These are phyloP conservation scores for Yamagishiella unicocca DNA, from an alignment of 139 green algal species.

Conservation along the genomic window DNA sequence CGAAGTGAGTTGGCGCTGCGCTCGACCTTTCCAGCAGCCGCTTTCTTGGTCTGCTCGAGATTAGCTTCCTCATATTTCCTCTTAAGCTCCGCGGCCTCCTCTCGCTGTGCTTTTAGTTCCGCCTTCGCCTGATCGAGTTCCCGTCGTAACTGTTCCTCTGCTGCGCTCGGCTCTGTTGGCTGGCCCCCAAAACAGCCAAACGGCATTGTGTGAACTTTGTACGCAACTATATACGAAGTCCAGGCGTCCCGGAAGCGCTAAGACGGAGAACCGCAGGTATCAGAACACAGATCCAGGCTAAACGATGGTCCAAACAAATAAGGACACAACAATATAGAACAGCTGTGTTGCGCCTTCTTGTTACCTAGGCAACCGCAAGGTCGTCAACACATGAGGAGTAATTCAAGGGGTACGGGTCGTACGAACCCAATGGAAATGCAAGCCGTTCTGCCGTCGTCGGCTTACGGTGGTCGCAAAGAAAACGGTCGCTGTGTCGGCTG, in stretches of 20 bases:
- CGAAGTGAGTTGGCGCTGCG: not conserved
- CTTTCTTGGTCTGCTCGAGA: not conserved
- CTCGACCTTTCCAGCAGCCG: not conserved
- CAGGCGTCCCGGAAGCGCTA: not conserved
- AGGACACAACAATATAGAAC: too few relatives aligned
- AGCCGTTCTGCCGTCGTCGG: too few relatives aligned
- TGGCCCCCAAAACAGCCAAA: slow-evolving; percentile 9
- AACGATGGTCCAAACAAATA: too few relatives aligned
- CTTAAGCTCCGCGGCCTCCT: slow-evolving; percentile 10
- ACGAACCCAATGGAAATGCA: too few relatives aligned
- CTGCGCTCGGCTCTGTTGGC: not conserved
- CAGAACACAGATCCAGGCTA: too few relatives aligned
- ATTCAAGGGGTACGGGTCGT: too few relatives aligned
- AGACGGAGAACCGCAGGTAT: too few relatives aligned
- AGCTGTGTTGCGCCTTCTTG: too few relatives aligned
- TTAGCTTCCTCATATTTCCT: not conserved
- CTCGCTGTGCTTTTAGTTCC: not conserved
- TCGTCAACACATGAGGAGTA: too few relatives aligned
- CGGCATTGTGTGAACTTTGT: not conserved
- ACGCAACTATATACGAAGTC: not conserved
- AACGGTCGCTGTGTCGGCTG: too few relatives aligned
- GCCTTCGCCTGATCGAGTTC: slow-evolving; percentile 5
- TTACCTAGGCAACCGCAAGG: too few relatives aligned
- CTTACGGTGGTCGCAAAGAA: too few relatives aligned
- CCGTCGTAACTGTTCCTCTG: not conserved